A percentile compares a stretch with the other conserved stretches of the same genome.
Evolutionary conservation across 331 rosid genomes (phyloP).

Genomic region (Malus hybrid): DNA sequence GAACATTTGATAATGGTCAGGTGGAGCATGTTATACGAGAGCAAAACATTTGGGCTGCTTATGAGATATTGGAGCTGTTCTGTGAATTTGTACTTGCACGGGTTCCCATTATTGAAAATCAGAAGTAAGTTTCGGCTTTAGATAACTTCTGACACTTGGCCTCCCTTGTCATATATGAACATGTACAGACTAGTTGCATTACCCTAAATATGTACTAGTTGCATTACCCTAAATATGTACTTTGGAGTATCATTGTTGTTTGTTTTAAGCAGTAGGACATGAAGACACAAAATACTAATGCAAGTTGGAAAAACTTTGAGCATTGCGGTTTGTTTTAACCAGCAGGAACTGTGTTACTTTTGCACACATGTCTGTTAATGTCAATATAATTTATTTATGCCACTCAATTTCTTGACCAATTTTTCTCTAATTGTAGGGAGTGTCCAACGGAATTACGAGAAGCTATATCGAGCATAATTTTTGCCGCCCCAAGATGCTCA

Average conservation of each 20-base stretch:
- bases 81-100: slow-evolving; percentile 95
- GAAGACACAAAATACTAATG: neutral
- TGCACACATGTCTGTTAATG: neutral
- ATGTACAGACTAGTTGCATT: neutral
- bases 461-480: slow-evolving; percentile 86
- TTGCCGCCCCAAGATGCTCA: slow-evolving; percentile 96
- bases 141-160: too few species aligned
- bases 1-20: slow-evolving; percentile 32
- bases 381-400: neutral
- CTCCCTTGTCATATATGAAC: neutral
- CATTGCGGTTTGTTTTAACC: neutral
- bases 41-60: slow-evolving; percentile 82
- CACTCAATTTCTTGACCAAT: neutral
- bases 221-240: neutral
- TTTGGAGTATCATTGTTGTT: neutral
- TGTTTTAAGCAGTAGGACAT: too few species aligned
- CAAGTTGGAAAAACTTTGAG: neutral
- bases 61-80: slow-evolving; percentile 90
- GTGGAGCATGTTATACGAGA: slow-evolving; percentile 96
- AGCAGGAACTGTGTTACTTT: neutral
- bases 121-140: slow-evolving; percentile 25
- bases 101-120: slow-evolving; percentile 81
- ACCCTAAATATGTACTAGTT: too few species aligned
- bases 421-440: slow-evolving; percentile 43
- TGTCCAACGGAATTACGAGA: slow-evolving; percentile 89